Evolutionary conservation across 2,329 filamentous ascomycete genomes (phyloP).

Genomic region (Diaporthe sp.): DNA sequence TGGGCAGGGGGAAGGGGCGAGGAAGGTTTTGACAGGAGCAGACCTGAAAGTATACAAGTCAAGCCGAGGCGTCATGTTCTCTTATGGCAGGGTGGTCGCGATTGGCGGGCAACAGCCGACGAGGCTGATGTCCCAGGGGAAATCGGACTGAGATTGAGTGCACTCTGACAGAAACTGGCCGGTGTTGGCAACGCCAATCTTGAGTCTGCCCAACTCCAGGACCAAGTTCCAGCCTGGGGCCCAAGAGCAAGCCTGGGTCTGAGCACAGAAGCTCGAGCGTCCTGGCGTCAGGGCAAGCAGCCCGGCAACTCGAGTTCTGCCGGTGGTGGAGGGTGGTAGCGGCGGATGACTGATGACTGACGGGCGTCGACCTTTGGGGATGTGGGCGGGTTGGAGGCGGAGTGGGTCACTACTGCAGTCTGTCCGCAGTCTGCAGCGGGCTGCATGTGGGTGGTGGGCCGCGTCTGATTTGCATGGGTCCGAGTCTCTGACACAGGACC

Average conservation of each 20-base stretch:
- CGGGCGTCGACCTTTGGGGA: background rate
- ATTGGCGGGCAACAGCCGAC: conserved; percentile 22
- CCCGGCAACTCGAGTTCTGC: background rate
- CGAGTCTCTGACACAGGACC: conserved; percentile 28
- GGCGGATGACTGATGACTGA: background rate
- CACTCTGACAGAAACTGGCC: conserved; percentile 19
- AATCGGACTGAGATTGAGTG: conserved; percentile 25
- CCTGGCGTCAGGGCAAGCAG: background rate
- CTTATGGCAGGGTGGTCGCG: conserved; percentile 9
- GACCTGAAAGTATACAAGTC: background rate
- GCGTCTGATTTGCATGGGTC: conserved; percentile 26
- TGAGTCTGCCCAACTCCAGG: conserved; percentile 4
- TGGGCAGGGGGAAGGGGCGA: background rate
- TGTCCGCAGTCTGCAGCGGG: conserved; percentile 5
- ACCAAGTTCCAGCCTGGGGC: background rate
- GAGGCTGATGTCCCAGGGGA: conserved; percentile 8
- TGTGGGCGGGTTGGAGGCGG: background rate
- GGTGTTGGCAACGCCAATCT: conserved; percentile 18
- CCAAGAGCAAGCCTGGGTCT: background rate
- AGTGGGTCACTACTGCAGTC: conserved; percentile 1
- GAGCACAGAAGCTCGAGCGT: background rate
- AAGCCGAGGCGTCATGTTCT: conserved; percentile 6
- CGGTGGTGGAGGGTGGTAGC: background rate
- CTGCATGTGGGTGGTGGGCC: conserved; percentile 21
- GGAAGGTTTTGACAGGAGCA: conserved; percentile 3